phyloP scores from a whole-genome alignment of 768 basidiomycete species.

The Zangia roseola region DNA sequence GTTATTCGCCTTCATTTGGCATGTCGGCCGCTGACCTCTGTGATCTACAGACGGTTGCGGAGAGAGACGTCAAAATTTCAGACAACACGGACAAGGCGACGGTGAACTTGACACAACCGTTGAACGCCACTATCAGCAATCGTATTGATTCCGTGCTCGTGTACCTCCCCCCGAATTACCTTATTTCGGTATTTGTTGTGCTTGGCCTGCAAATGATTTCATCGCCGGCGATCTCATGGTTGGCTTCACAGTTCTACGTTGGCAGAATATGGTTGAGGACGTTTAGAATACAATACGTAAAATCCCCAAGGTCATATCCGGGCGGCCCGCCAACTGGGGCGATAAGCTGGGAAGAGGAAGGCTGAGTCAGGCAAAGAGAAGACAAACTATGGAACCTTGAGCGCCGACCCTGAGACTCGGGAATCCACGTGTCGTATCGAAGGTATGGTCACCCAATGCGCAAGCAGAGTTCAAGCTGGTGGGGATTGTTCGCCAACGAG shows the following conservation, averaged over 20 bases:
- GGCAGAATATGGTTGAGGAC: not conserved
- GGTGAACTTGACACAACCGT: slow-evolving; percentile 21
- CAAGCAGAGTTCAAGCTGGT: slow-evolving; percentile 1
- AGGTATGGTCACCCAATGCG: not conserved
- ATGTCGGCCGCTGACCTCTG: slow-evolving; percentile 3
- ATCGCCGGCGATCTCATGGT: slow-evolving; percentile 10
- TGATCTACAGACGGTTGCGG: slow-evolving; percentile 49
- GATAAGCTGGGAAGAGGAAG: slow-evolving; percentile 26
- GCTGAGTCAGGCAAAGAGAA: slow-evolving; percentile 2
- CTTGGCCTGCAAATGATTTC: slow-evolving; percentile 10
- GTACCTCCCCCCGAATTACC: slow-evolving; percentile 11
- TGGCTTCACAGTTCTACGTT: slow-evolving; percentile 5
- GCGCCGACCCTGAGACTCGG: slow-evolving; percentile 6
- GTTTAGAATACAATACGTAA: slow-evolving; percentile 12
- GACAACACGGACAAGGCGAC: slow-evolving; percentile 41
- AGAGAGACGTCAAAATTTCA: slow-evolving; percentile 70
- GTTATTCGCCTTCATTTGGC: slow-evolving; percentile 17
- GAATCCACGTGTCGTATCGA: slow-evolving; percentile 2
- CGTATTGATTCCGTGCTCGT: slow-evolving; percentile 4
- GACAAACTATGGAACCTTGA: slow-evolving; percentile 19
- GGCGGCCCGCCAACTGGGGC: slow-evolving; percentile 5
- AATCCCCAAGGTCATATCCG: slow-evolving; percentile 11
- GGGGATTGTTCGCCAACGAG: slow-evolving; percentile 12
- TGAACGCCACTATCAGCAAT: slow-evolving; percentile 6
- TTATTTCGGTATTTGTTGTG: slow-evolving; percentile 28